A percentile compares a stretch with the other conserved stretches of the same genome.
phyloP scores from a whole-genome alignment of 2,329 filamentous ascomycete genomes.

The Stenocarpella maydis region DNA sequence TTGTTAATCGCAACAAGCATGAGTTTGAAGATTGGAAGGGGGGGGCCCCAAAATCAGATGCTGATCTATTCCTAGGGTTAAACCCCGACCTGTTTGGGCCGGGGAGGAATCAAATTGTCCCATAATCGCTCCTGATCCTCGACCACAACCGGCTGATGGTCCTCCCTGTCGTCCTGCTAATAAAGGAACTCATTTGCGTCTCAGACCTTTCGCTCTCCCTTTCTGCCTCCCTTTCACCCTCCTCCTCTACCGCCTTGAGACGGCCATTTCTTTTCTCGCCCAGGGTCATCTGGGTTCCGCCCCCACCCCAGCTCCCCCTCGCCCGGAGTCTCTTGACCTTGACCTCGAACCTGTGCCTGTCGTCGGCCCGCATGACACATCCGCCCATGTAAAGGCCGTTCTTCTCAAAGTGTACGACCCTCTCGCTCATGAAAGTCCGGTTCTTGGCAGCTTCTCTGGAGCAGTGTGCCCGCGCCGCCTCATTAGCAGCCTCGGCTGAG shows the following conservation, averaged over 20 bases:
- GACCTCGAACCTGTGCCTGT: conserved; percentile 33
- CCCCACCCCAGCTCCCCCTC: conserved; percentile 20
- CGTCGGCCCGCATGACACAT: conserved; percentile 26
- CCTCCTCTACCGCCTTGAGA: conserved; percentile 23
- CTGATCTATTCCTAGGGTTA: neutral
- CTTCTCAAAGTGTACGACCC: conserved; percentile 28
- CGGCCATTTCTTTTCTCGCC: neutral
- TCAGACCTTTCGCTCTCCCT: conserved; percentile 1
- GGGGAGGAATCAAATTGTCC: neutral
- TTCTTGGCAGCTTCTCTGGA: conserved; percentile 27
- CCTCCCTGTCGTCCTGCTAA: neutral
- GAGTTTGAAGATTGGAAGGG: neutral
- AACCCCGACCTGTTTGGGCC: neutral
- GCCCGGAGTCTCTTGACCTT: conserved; percentile 29
- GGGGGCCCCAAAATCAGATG: neutral
- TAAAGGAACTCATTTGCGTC: conserved; percentile 18
- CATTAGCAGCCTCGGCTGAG: conserved; percentile 31
- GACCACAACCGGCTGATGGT: conserved; percentile 24
- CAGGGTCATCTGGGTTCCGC: neutral
- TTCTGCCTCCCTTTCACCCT: neutral
- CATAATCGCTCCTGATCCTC: neutral
- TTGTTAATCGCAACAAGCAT: neutral
- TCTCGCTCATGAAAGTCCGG: neutral
- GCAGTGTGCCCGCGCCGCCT: conserved; percentile 30
- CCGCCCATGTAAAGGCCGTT: conserved; percentile 32